Evolutionary conservation across 768 basidiomycete genomes (phyloP).

Genomic region (Pleurotus djamor): DNA sequence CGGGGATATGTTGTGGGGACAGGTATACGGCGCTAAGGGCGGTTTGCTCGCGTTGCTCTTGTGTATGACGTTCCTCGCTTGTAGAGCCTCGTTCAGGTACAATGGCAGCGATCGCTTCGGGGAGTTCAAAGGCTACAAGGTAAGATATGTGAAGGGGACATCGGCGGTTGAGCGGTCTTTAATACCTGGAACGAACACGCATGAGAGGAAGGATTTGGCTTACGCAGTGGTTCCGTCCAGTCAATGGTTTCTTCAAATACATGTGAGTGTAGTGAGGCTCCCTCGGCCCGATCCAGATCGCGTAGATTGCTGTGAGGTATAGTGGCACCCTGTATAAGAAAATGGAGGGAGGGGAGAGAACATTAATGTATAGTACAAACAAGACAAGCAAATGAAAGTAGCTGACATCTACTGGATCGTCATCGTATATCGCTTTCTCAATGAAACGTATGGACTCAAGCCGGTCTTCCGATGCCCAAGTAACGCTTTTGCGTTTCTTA

Average conservation of each 20-base stretch:
- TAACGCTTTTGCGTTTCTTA: constrained; percentile 76
- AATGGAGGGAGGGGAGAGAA: constrained; percentile 23
- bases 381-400: constrained; percentile 36
- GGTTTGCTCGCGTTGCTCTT: constrained; percentile 78
- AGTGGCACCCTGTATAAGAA: constrained; percentile 66
- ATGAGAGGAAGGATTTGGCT: constrained; percentile 32
- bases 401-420: constrained; percentile 87
- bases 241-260: constrained; percentile 85
- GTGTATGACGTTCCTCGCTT: constrained; percentile 66
- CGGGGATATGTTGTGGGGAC: constrained; percentile 68
- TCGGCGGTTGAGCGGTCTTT: constrained; percentile 5
- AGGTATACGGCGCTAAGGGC: constrained; percentile 77
- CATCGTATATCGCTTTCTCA: constrained; percentile 86
- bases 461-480: constrained; percentile 73
- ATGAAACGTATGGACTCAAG: constrained; percentile 78
- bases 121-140: constrained; percentile 59
- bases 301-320: constrained; percentile 63
- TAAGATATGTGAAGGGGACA: constrained; percentile 5
- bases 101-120: constrained; percentile 44
- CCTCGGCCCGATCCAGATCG: constrained; percentile 86
- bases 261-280: constrained; percentile 79
- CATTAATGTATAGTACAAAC: constrained; percentile 53
- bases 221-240: constrained; percentile 82
- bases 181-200: constrained; percentile 9
- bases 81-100: constrained; percentile 54